phyloP scores from a whole-genome alignment of 352 stramenopile genomes.

The Phytophthora palmivora region DNA sequence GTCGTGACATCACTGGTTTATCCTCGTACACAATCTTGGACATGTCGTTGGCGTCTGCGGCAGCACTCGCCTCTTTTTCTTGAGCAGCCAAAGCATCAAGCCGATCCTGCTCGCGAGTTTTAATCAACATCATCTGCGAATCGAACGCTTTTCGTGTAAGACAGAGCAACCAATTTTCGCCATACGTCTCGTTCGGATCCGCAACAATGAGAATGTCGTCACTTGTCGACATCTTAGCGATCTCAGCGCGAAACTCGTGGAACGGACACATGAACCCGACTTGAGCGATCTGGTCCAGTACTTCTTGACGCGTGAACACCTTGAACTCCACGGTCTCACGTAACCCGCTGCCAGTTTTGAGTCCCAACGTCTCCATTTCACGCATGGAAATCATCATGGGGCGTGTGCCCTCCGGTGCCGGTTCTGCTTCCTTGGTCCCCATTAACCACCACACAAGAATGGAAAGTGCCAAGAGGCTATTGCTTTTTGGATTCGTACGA shows the following conservation, averaged over 20 bases:
- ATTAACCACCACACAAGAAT: constrained; percentile 13
- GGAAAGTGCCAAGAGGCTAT: constrained; percentile 26
- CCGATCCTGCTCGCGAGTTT: constrained; percentile 52
- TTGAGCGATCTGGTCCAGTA: constrained; percentile 79
- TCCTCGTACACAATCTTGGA: constrained; percentile 80
- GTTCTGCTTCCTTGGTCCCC: constrained; percentile 49
- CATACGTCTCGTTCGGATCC: constrained; percentile 77
- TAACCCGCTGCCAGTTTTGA: constrained; percentile 82
- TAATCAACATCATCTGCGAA: constrained; percentile 68
- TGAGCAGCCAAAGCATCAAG: constrained; percentile 51
- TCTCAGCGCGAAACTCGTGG: constrained; percentile 69
- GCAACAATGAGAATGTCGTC: constrained; percentile 81
- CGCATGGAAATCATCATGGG: constrained; percentile 89
- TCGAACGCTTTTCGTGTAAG: constrained; percentile 75
- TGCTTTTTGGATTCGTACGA: constrained; percentile 37
- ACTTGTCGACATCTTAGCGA: constrained; percentile 67
- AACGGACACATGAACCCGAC: constrained; percentile 88
- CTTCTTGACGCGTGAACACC: constrained; percentile 68
- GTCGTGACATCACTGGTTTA: constrained; percentile 64
- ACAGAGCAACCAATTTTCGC: constrained; percentile 88
- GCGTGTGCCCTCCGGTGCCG: constrained; percentile 68
- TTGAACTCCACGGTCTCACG: constrained; percentile 80
- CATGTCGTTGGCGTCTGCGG: constrained; percentile 50
- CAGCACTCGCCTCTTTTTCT: constrained; percentile 30
- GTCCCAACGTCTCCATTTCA: constrained; percentile 81